These are phyloP conservation scores for Cladophialophora immunda DNA, from an alignment of 2,329 filamentous ascomycete species.

Conservation along the genomic window DNA sequence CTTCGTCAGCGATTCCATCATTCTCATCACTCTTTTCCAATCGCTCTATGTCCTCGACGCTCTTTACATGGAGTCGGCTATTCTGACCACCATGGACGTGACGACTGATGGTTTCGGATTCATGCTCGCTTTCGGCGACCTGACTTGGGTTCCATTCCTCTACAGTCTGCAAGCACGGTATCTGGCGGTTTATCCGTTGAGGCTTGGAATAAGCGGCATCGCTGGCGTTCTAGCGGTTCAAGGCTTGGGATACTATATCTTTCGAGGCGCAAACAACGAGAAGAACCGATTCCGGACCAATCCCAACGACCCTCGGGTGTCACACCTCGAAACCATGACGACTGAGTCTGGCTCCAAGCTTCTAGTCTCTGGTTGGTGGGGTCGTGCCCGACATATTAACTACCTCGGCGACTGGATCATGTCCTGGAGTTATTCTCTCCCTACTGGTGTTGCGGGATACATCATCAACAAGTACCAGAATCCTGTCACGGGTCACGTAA, in stretches of 20 bases:
- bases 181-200: conserved; percentile 79
- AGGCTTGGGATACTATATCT: conserved; percentile 81
- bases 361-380: conserved; percentile 92
- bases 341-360: conserved; percentile 83
- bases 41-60: conserved; percentile 84
- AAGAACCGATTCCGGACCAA: conserved; percentile 95
- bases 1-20: conserved; percentile 83
- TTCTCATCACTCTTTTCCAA: conserved; percentile 81
- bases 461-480: conserved; percentile 65
- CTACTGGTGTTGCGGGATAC: conserved; percentile 85
- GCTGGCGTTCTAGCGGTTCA: conserved; percentile 73
- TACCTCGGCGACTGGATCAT: conserved; percentile 96
- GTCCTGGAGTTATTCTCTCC: conserved; percentile 88
- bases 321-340: conserved; percentile 84
- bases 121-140: conserved; percentile 92
- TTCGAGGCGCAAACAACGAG: conserved; percentile 91
- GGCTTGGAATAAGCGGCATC: conserved; percentile 75
- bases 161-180: conserved; percentile 88
- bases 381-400: conserved; percentile 89
- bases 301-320: conserved; percentile 79
- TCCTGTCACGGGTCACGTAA: conserved; percentile 63
- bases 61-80: conserved; percentile 85
- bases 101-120: conserved; percentile 92
- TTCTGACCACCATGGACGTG: conserved; percentile 93
- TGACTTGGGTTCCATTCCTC: conserved; percentile 91